Base-by-base conservation (phyloP, 1,139 yeast genomes). In the Scheffersomyces titani region DNA sequence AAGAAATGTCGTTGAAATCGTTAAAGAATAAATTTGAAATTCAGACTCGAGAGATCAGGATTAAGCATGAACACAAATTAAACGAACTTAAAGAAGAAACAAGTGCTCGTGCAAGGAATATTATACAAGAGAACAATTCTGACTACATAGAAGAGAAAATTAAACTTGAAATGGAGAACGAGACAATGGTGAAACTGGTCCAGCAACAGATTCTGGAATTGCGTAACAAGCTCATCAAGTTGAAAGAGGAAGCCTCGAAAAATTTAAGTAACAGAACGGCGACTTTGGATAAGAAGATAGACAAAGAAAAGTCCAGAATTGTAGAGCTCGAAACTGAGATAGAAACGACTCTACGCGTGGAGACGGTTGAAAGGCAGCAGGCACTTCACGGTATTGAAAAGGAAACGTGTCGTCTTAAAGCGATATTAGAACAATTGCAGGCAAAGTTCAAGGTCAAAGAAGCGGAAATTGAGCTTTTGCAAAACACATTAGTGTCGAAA, bases 51-150 rank as follows among this genome's bases (percentile, higher is more conserved):
- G 72, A 76, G 56, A 60, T 80, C 55, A 69, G 71, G 21, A 65
- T 75, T 3, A 71, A 74, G 16, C 74, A 76, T 59, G 75, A 77
- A 7, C 66, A 71, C 19, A 70, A 71, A 30, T 65, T 82, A 18
- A 72, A 76, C 55, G 67, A 69, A 19, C 64, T 81, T 50, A 79
- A 79, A 52, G 80, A 77, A 56, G 65, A 66, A 6, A 78, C 72
- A 7, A 63, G 71, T 2, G 61, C 56, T 2, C 70, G 77, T 58
- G 73, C 80, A 6, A 84, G 82, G 51, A 59, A 63, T 11, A 61
- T 78, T 11, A 72, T 78, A 44, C 63, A 65, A 19, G 62, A 69
- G 5, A 19, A 57, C 54, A 75, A 74, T 60, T 62, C 73, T 5
- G 60, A 65, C 44, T 63, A 70, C 50, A 62, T 71, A 50, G 72